A percentile compares a stretch with the other conserved stretches of the same genome.
Conservation (phyloP, 2,329 filamentous ascomycete species). For the Dactylellina haptotyla region DNA sequence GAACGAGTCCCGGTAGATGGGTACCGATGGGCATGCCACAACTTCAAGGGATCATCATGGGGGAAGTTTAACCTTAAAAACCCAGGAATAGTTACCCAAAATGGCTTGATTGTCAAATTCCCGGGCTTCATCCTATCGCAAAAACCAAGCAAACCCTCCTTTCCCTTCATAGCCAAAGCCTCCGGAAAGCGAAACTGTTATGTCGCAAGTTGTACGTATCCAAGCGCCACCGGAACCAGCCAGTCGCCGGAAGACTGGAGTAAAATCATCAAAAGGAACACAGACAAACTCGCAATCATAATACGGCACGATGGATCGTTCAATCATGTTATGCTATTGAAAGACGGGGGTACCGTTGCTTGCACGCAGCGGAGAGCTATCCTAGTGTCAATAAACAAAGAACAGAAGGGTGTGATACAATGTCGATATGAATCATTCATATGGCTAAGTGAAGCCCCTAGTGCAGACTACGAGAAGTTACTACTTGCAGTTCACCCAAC, state of each 20-base stretch:
- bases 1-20: conserved; percentile 38
- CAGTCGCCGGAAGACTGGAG: conserved; percentile 25
- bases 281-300: conserved; percentile 37
- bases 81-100: conserved; percentile 32
- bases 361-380: conserved; percentile 19
- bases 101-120: conserved; percentile 37
- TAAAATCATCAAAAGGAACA: conserved; percentile 16
- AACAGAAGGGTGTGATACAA: conserved; percentile 20
- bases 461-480: conserved; percentile 30
- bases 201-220: conserved; percentile 10
- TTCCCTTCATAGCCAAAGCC: conserved; percentile 20
- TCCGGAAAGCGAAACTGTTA: neutral
- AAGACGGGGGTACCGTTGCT: conserved; percentile 26
- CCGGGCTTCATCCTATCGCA: conserved; percentile 21
- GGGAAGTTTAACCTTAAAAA: conserved; percentile 36
- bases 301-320: neutral
- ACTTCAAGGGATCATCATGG: conserved; percentile 28
- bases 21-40: conserved; percentile 47
- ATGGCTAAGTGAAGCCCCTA: conserved; percentile 23
- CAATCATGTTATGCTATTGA: conserved; percentile 24
- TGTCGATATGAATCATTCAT: conserved; percentile 35
- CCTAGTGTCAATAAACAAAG: conserved; percentile 40
- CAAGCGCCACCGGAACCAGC: neutral
- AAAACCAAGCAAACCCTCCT: conserved; percentile 14
- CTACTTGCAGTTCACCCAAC: conserved; percentile 2